Conservation (phyloP, 129 eudicot species). For the Cynara cardunculus region DNA sequence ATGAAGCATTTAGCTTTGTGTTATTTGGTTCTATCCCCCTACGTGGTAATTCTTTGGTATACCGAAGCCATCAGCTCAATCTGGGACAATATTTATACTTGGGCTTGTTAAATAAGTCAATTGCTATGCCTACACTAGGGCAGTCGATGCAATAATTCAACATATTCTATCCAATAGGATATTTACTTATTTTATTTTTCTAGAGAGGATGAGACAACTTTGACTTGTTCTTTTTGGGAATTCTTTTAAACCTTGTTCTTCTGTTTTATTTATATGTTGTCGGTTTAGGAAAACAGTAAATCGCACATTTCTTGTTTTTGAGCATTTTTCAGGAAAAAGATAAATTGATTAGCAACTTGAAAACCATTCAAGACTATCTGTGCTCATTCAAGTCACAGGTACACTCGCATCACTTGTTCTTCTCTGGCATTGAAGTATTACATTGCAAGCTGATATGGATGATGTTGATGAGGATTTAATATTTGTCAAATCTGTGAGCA, state of each 20-base stretch:
- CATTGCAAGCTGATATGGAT: not conserved
- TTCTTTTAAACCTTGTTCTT: not conserved
- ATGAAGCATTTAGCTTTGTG: too few species aligned
- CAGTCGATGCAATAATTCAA: too few species aligned
- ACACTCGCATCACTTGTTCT: not conserved
- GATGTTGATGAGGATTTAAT: not conserved
- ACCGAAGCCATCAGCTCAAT: too few species aligned
- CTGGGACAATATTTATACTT: too few species aligned
- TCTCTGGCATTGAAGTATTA: not conserved
- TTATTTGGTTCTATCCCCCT: too few species aligned
- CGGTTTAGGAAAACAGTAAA: not conserved
- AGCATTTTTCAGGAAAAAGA: conserved; percentile 64
- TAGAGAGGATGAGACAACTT: too few species aligned
- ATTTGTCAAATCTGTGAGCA: conserved; percentile 32
- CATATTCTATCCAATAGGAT: too few species aligned
- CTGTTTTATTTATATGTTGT: not conserved
- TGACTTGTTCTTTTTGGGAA: not conserved
- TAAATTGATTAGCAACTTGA: conserved; percentile 73
- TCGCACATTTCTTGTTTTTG: not conserved
- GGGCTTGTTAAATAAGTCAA: too few species aligned
- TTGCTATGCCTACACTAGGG: too few species aligned
- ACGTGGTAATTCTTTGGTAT: too few species aligned
- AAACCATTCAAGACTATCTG: conserved; percentile 87
- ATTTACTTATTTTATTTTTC: too few species aligned
- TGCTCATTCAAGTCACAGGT: conserved; percentile 97